Percentiles rank a stretch among this genome's conserved stretches.
These are phyloP conservation scores for Daldinia grandis DNA, from an alignment of 495 filamentous ascomycete species.

Conservation along the genomic window DNA sequence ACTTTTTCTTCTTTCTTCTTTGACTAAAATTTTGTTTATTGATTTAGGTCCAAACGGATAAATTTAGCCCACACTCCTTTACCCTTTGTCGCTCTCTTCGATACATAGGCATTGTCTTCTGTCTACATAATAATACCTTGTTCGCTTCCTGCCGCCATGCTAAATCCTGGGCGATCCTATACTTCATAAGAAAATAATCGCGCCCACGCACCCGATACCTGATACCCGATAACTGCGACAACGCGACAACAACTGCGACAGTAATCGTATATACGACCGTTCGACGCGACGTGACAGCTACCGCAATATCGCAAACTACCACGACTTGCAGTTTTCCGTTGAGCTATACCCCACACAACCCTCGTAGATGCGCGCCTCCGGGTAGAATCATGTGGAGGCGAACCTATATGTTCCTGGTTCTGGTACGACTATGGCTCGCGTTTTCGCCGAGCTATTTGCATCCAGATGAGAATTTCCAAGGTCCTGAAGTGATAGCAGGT, in stretches of 20 bases:
- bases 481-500: constrained; percentile 96
- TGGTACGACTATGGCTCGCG: constrained; percentile 93
- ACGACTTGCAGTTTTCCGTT: not conserved
- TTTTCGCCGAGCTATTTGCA: constrained; percentile 95
- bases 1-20: not conserved
- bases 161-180: constrained; percentile 9
- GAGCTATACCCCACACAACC: constrained; percentile 12
- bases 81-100: constrained; percentile 1
- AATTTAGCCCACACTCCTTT: constrained; percentile 3
- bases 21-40: constrained; percentile 3
- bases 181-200: constrained; percentile 3
- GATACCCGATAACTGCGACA: not conserved
- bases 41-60: not conserved
- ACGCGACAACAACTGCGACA: not conserved
- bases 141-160: constrained; percentile 3
- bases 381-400: constrained; percentile 82
- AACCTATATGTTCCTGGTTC: constrained; percentile 81
- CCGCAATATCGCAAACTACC: not conserved
- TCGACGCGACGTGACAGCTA: constrained; percentile 8
- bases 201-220: not conserved
- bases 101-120: constrained; percentile 1
- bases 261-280: not conserved
- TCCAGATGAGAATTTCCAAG: constrained; percentile 98
- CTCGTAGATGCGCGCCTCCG: constrained; percentile 27
- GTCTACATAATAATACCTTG: constrained; percentile 1